phyloP scores from a whole-genome alignment of 805 yeast species.

The Candida pseudoglaebosa region DNA sequence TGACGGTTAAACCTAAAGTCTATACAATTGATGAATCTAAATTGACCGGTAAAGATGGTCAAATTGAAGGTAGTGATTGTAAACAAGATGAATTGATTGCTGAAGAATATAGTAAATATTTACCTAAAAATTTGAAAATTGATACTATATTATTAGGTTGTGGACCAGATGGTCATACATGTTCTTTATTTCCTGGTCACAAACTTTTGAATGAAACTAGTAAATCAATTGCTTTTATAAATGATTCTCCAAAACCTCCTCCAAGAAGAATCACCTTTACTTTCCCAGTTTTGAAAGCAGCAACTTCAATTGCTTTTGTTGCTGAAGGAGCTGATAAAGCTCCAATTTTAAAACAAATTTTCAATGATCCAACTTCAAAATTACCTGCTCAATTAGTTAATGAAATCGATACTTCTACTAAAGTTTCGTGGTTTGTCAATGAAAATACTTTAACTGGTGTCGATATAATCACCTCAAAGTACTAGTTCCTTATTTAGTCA shows the following conservation, averaged over 20 bases:
- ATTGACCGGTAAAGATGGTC: conserved; percentile 48
- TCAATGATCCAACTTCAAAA: conserved; percentile 43
- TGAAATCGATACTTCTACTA: conserved; percentile 38
- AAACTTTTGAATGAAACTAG: conserved; percentile 51
- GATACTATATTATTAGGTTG: conserved; percentile 81
- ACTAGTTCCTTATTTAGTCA: conserved; percentile 16
- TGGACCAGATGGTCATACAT: conserved; percentile 96
- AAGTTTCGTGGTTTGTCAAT: conserved; percentile 81
- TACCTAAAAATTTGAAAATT: conserved; percentile 46
- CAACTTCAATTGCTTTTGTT: conserved; percentile 64
- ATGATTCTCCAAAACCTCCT: conserved; percentile 92
- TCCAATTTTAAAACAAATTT: conserved; percentile 64
- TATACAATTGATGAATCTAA: conserved; percentile 63
- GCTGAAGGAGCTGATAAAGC: conserved; percentile 90
- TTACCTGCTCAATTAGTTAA: conserved; percentile 79
- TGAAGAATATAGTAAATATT: conserved; percentile 50
- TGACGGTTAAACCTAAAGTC: conserved; percentile 53
- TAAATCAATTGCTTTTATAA: conserved; percentile 56
- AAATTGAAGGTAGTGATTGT: conserved; percentile 40
- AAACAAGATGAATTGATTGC: conserved; percentile 53
- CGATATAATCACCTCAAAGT: conserved; percentile 35
- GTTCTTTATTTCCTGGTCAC: conserved; percentile 90
- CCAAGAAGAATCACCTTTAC: conserved; percentile 88
- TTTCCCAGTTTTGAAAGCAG: conserved; percentile 62
- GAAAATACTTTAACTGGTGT: conserved; percentile 72